phyloP scores from a whole-genome alignment of 2,329 filamentous ascomycete species.

The Aspergillus sp. region DNA sequence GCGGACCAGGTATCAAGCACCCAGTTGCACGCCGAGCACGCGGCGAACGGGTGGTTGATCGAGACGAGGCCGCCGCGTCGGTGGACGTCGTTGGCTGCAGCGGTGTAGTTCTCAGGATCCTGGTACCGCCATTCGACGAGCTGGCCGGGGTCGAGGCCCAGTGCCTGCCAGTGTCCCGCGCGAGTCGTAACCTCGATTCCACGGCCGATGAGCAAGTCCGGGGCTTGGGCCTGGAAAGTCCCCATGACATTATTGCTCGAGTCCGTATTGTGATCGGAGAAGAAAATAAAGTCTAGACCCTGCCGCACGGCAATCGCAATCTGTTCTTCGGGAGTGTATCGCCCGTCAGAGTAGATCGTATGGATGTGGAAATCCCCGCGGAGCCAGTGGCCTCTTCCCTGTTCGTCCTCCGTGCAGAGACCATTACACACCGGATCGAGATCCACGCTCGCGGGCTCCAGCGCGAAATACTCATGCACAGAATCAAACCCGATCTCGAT shows the following conservation, averaged over 20 bases:
- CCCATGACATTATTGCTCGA: conserved; percentile 4
- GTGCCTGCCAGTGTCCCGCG: not conserved
- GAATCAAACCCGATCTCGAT: conserved; percentile 1
- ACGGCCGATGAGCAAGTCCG: not conserved
- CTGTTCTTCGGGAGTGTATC: not conserved
- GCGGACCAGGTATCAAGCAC: not conserved
- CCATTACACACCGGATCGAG: not conserved
- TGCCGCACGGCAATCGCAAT: not conserved
- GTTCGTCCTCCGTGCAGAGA: not conserved
- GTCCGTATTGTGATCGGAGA: not conserved
- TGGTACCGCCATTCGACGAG: not conserved
- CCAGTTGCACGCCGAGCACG: not conserved
- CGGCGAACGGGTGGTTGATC: not conserved
- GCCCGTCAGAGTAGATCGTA: not conserved
- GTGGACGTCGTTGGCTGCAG: not conserved
- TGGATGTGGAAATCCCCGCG: not conserved
- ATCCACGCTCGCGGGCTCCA: not conserved
- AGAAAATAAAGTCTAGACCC: not conserved
- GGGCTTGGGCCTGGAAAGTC: not conserved
- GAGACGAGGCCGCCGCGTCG: not conserved
- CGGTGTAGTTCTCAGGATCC: not conserved
- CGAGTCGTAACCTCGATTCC: not conserved
- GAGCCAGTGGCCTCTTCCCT: not conserved
- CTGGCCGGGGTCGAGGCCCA: not conserved
- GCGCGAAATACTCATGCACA: not conserved